Percentiles rank a stretch among this genome's conserved stretches.
phyloP scores from a whole-genome alignment of 2,329 filamentous ascomycete genomes.

The Apiospora koreana region DNA sequence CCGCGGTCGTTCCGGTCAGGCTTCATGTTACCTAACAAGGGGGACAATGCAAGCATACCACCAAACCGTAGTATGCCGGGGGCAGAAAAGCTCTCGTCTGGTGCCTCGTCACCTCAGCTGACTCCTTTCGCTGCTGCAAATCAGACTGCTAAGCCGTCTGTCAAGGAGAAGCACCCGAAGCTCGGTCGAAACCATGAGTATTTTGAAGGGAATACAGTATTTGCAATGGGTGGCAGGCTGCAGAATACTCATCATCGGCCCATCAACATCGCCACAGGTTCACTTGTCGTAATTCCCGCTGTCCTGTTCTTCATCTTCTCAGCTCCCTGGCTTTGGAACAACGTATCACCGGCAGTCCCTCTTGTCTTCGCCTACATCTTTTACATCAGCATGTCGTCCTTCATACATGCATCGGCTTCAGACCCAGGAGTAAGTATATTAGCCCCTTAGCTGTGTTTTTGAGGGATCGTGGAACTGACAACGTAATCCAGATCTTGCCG shows the following conservation, averaged over 20 bases:
- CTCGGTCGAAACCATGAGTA: constrained; percentile 83
- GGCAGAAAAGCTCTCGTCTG: constrained; percentile 82
- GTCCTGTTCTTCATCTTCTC: constrained; percentile 84
- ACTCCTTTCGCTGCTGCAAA: not conserved
- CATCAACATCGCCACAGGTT: constrained; percentile 83
- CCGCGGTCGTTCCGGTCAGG: constrained; percentile 76
- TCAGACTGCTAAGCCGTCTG: constrained; percentile 29
- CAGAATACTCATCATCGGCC: constrained; percentile 88
- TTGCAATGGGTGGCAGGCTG: constrained; percentile 81
- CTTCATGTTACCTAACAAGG: constrained; percentile 66
- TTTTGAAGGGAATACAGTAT: constrained; percentile 90
- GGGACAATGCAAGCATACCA: constrained; percentile 48
- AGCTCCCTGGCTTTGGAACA: constrained; percentile 81
- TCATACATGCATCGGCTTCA: constrained; percentile 86
- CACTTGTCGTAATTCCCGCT: constrained; percentile 77
- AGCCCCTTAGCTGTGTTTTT: not conserved
- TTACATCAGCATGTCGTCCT: constrained; percentile 88
- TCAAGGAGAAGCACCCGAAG: constrained; percentile 23
- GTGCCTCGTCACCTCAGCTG: constrained; percentile 72
- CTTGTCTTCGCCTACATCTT: constrained; percentile 90
- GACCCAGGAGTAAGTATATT: constrained; percentile 80
- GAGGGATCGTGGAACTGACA: not conserved
- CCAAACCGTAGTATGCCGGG: constrained; percentile 62
- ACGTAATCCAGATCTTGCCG: constrained; percentile 74
- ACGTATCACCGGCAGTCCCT: constrained; percentile 86